A percentile compares a stretch with the other conserved stretches of the same genome.
Conservation (phyloP, 345 rosid species). For the Eucalyptus cloeziana region DNA sequence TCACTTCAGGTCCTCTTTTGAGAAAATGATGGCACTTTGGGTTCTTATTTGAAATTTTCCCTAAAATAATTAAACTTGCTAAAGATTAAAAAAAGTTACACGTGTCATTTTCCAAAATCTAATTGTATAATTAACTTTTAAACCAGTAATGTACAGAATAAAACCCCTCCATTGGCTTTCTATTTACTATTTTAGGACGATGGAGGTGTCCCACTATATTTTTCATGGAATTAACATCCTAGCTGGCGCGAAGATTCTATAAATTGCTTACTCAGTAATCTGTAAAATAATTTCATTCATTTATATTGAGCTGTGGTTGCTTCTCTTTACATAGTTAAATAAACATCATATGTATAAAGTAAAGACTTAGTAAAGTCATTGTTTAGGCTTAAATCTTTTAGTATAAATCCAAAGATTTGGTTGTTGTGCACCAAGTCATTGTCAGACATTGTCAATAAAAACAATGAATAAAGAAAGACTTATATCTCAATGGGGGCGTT, state of each 20-base stretch:
- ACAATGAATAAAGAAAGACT: too few species aligned
- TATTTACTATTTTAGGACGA: neutral
- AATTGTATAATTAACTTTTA: neutral
- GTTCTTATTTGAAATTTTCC: too few species aligned
- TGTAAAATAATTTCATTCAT: neutral
- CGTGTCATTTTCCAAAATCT: neutral
- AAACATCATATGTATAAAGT: neutral
- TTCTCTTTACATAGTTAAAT: neutral
- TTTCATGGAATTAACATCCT: neutral
- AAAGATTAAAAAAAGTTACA: neutral
- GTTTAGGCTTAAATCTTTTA: neutral
- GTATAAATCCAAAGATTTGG: too few species aligned
- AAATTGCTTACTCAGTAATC: neutral
- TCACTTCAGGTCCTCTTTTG: too few species aligned
- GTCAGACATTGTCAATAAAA: too few species aligned
- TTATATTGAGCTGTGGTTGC: neutral
- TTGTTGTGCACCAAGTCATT: too few species aligned
- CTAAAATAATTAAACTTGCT: too few species aligned
- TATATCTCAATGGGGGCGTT: too few species aligned
- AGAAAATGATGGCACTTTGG: too few species aligned
- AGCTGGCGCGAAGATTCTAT: neutral
- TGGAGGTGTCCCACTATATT: neutral
- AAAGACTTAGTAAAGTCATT: neutral
- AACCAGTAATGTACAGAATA: neutral
- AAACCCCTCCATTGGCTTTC: neutral